A percentile compares a stretch with the other conserved stretches of the same genome.
Conservation (phyloP, 352 stramenopile genomes). For the Aphanomyces stellatus region DNA sequence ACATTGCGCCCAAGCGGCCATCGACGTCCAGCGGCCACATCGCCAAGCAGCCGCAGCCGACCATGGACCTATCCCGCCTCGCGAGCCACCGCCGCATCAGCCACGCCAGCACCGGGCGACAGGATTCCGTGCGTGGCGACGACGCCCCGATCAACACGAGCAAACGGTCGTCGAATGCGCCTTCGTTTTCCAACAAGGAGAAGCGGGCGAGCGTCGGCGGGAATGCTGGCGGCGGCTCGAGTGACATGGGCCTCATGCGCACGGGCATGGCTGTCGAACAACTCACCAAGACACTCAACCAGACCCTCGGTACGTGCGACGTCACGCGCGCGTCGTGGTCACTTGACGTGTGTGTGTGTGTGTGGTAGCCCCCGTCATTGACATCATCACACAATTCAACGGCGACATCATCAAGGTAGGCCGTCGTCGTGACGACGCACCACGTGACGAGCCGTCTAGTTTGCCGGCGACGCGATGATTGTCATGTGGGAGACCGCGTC, state of each 20-base stretch:
- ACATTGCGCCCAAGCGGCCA: neutral
- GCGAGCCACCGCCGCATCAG: conserved; percentile 14
- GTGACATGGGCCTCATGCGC: neutral
- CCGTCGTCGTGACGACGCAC: neutral
- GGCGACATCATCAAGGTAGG: conserved; percentile 73
- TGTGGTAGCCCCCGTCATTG: conserved; percentile 48
- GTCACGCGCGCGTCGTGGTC: too few relatives aligned
- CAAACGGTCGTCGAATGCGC: neutral
- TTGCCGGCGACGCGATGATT: conserved; percentile 69
- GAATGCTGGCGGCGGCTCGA: neutral
- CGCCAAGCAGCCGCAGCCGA: too few relatives aligned
- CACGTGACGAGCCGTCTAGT: conserved; percentile 20
- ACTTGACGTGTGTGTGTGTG: neutral
- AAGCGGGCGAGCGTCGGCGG: neutral
- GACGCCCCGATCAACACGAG: neutral
- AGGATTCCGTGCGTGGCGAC: neutral
- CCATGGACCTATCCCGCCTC: neutral
- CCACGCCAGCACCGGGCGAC: neutral
- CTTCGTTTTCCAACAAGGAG: neutral
- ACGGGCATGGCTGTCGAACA: conserved; percentile 56
- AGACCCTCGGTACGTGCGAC: conserved; percentile 32
- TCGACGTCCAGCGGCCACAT: neutral
- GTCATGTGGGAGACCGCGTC: conserved; percentile 73
- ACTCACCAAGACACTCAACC: conserved; percentile 66
- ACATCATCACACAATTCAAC: conserved; percentile 60